phyloP scores from a whole-genome alignment of 257 asterid species.

The Solanum ossicruentum region DNA sequence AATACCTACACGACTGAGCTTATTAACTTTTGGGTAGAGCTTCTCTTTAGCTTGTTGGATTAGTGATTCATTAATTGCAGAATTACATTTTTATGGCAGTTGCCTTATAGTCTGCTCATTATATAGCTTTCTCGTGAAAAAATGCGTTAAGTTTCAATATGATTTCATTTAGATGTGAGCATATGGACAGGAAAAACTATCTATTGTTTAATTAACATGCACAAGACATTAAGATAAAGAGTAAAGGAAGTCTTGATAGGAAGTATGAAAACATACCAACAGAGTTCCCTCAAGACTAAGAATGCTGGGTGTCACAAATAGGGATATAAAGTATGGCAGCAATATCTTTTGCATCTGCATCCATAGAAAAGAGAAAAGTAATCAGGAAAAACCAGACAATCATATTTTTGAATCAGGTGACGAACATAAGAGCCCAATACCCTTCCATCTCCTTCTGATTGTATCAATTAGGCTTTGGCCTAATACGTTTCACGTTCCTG shows the following conservation, averaged over 20 bases:
- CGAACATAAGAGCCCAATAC: background rate
- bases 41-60: background rate
- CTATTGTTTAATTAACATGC: background rate
- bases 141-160: background rate
- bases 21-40: background rate
- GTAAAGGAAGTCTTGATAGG: background rate
- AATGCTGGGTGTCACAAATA: constrained; percentile 70
- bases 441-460: background rate
- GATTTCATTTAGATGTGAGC: background rate
- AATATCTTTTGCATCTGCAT: constrained; percentile 89
- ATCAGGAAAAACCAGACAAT: background rate
- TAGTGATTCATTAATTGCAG: background rate
- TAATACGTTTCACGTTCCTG: background rate
- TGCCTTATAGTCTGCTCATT: background rate
- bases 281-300: constrained; percentile 96
- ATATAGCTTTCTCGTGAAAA: background rate
- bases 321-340: constrained; percentile 79
- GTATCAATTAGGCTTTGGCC: background rate
- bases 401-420: background rate
- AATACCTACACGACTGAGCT: background rate
- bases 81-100: background rate
- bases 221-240: background rate
- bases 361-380: background rate
- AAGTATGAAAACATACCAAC: constrained; percentile 28
- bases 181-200: background rate